These are phyloP conservation scores for Pichia sp. DNA, from an alignment of 1,139 yeast species.

Conservation along the genomic window DNA sequence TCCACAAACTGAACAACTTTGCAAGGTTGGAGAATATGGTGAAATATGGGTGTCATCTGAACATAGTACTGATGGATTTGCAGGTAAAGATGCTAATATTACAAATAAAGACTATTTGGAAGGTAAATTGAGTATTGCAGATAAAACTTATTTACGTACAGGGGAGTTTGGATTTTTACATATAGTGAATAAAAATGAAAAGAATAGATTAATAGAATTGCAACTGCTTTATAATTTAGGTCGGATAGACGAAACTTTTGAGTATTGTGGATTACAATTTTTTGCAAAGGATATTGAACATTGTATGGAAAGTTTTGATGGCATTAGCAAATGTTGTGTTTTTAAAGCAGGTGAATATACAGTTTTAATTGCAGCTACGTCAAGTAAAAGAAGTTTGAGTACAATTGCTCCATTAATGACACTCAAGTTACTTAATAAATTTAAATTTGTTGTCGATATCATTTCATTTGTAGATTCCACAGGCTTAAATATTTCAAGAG, in stretches of 20 bases:
- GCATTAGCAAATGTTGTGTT: constrained; percentile 29
- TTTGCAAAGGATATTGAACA: constrained; percentile 81
- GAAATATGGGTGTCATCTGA: constrained; percentile 96
- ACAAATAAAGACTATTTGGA: constrained; percentile 18
- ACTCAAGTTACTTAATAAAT: constrained; percentile 71
- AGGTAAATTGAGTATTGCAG: constrained; percentile 41
- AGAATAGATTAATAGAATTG: constrained; percentile 43
- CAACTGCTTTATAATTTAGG: constrained; percentile 87
- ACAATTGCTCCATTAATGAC: constrained; percentile 80
- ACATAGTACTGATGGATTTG: constrained; percentile 58
- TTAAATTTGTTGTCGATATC: constrained; percentile 79
- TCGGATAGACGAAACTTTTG: constrained; percentile 81
- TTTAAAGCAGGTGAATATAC: constrained; percentile 82
- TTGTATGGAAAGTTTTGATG: constrained; percentile 49
- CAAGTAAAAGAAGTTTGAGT: constrained; percentile 39
- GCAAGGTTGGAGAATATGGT: constrained; percentile 92
- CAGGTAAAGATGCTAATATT: constrained; percentile 32
- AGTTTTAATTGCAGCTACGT: constrained; percentile 65
- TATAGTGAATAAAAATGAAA: constrained; percentile 38
- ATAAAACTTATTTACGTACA: constrained; percentile 70
- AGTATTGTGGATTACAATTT: constrained; percentile 84
- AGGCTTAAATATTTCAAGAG: constrained; percentile 60
- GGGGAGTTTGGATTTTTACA: constrained; percentile 94
- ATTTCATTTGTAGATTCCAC: constrained; percentile 71
- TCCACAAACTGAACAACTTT: constrained; percentile 76